Evolutionary conservation across 345 rosid genomes (phyloP), one percentile per base, ranked within the genome.

Genomic region (Camelina hispida): DNA sequence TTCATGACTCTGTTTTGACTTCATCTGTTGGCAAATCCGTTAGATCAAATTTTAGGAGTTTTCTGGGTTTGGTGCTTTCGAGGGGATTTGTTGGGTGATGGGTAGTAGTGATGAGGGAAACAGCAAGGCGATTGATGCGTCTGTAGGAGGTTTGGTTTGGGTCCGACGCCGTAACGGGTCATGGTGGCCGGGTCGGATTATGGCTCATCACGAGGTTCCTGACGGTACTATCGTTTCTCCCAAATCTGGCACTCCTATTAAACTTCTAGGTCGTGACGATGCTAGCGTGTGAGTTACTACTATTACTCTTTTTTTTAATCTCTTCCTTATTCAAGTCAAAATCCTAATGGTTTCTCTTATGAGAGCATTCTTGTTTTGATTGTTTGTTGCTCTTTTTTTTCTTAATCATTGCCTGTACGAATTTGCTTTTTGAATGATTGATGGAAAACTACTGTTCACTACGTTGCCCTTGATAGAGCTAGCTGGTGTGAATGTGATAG

Each of bases 181-280:
- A 0, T 95, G 99, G 99, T 95, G 99, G 99, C 99, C 99, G 18
- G 99, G 99, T 76, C 89, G 89, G 85, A 92, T 95, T 54, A 79
- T 95, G 90, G 87, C 91, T 59, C 85, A 89, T 12, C 87, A 92
- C 16, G 99, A 95, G 81, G 78, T 95, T 68, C 83, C 98, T 30
- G 89, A 88, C 67, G 74, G 75, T 60, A 84, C 83, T 60, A 72
- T 89, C 73, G 97, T 90, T 62, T 92, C 99, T 25, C 99, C 97
- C 14, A 90, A 85, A 92, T 86, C 94, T 54, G 99, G 99, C 75
- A 88, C 99, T 35, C 99, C 99, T 0, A 97, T 95, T 44, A 92
- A 92, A 85, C 98, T 95, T 66, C 90, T 95, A n/a, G 99, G 99
- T 59, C 97, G 99, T 60, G 92, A 87, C 54, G 99, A 92, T 83